A percentile compares a stretch with the other conserved stretches of the same genome.
These are phyloP conservation scores for Adansonia gregorii DNA, from an alignment of 441 rosid genomes.

Conservation along the genomic window DNA sequence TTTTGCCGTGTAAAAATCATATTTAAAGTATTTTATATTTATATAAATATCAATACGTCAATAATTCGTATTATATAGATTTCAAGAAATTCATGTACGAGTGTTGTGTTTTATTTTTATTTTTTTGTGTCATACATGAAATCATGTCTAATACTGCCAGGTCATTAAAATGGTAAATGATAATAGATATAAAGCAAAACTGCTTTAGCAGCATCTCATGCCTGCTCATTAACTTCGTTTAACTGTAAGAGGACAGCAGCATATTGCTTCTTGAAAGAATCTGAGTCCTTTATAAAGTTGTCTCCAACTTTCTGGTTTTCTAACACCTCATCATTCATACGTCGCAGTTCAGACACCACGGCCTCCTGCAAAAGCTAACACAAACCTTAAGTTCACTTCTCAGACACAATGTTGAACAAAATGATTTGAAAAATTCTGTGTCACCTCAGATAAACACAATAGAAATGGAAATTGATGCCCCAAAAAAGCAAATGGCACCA, in stretches of 20 bases:
- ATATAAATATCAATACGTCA: no score
- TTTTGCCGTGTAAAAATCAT: no score
- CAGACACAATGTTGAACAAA: slow-evolving; percentile 20
- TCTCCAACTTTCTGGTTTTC: slow-evolving; percentile 54
- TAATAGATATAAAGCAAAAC: slow-evolving; percentile 22
- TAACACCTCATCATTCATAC: slow-evolving; percentile 55
- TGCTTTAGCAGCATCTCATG: slow-evolving; percentile 35
- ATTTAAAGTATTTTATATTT: no score
- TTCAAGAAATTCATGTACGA: no score
- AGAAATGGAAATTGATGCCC: not conserved
- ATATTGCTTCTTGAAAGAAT: slow-evolving; percentile 61
- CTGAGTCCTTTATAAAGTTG: slow-evolving; percentile 51
- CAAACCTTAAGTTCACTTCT: slow-evolving; percentile 29
- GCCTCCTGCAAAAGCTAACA: slow-evolving; percentile 50
- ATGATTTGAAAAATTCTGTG: slow-evolving; percentile 14
- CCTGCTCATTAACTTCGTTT: slow-evolving; percentile 65
- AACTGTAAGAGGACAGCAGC: slow-evolving; percentile 60
- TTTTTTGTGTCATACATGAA: no score
- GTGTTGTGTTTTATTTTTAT: no score
- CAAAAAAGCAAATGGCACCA: not conserved
- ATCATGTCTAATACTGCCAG: no score
- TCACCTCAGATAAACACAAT: slow-evolving; percentile 4
- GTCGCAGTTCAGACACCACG: slow-evolving; percentile 53
- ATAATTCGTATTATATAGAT: no score
- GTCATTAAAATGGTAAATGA: not conserved